These are phyloP conservation scores for Entomortierella chlamydospora DNA, from an alignment of 192 early-diverging fungal genomes.

Conservation along the genomic window DNA sequence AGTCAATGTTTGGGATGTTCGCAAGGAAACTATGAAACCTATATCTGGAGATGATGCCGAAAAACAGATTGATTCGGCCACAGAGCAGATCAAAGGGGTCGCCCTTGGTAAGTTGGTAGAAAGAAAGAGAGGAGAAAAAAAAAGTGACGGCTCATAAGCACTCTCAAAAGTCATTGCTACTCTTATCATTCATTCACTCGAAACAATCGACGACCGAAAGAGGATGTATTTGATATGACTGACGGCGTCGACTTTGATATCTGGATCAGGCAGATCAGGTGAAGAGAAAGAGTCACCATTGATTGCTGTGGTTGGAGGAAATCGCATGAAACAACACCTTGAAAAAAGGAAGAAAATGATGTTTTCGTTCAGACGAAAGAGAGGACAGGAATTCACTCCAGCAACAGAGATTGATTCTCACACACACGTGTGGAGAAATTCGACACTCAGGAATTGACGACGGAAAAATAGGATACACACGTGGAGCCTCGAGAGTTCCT, in stretches of 20 bases:
- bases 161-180: too few species aligned
- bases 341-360: not conserved
- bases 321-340: not conserved
- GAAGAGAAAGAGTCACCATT: not conserved
- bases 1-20: constrained; percentile 33
- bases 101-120: constrained; percentile 21
- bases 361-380: not conserved
- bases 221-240: not conserved
- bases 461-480: not conserved
- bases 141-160: not conserved
- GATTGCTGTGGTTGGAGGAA: not conserved
- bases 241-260: too few species aligned
- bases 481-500: not conserved
- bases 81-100: constrained; percentile 22
- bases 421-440: not conserved
- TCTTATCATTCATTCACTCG: not conserved
- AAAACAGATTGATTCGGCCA: constrained; percentile 5
- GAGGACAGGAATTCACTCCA: too few species aligned
- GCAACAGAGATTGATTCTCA: not conserved
- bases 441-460: not conserved
- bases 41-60: constrained; percentile 1
- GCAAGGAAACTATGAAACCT: constrained; percentile 24
- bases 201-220: not conserved
- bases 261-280: not conserved
- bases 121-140: not conserved